Evolutionary conservation across 768 basidiomycete genomes (phyloP).

Genomic region (Suillus subluteus): DNA sequence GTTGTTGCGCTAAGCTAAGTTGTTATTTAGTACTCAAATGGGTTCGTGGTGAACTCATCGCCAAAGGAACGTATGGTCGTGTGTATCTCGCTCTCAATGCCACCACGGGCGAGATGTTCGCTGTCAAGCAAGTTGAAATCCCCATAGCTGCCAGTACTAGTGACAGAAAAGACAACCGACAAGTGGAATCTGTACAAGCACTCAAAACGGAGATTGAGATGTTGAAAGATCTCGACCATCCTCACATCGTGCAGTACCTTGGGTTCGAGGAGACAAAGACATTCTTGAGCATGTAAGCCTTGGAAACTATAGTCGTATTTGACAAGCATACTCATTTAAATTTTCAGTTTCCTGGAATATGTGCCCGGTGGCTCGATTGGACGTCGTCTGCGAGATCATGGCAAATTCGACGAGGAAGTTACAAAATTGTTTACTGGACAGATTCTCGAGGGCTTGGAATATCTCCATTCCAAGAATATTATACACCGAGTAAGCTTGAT

Average conservation of each 20-base stretch:
- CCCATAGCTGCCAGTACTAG: conserved; percentile 73
- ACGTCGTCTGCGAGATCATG: conserved; percentile 86
- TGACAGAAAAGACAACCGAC: conserved; percentile 89
- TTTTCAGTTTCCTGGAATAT: conserved; percentile 91
- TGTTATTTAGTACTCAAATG: conserved; percentile 82
- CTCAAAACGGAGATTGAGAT: conserved; percentile 95
- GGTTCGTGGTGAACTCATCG: conserved; percentile 97
- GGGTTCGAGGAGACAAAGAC: conserved; percentile 90
- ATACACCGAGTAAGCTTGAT: conserved; percentile 74
- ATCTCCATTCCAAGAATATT: conserved; percentile 90
- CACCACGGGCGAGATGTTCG: conserved; percentile 97
- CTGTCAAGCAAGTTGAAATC: conserved; percentile 97
- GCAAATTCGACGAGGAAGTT: conserved; percentile 90
- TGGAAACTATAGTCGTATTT: not conserved
- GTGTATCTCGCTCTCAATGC: conserved; percentile 97
- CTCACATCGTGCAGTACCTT: conserved; percentile 96
- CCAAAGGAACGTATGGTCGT: conserved; percentile 94
- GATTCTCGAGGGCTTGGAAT: conserved; percentile 89
- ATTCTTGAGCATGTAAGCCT: conserved; percentile 87
- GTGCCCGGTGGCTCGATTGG: conserved; percentile 97
- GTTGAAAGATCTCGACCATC: conserved; percentile 94
- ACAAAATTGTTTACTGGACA: conserved; percentile 92
- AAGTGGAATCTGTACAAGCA: conserved; percentile 84
- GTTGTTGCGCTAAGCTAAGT: conserved; percentile 20
- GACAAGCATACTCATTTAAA: conserved; percentile 9